Conservation (phyloP, 441 rosid genomes). For the Theobroma grandiflorum region DNA sequence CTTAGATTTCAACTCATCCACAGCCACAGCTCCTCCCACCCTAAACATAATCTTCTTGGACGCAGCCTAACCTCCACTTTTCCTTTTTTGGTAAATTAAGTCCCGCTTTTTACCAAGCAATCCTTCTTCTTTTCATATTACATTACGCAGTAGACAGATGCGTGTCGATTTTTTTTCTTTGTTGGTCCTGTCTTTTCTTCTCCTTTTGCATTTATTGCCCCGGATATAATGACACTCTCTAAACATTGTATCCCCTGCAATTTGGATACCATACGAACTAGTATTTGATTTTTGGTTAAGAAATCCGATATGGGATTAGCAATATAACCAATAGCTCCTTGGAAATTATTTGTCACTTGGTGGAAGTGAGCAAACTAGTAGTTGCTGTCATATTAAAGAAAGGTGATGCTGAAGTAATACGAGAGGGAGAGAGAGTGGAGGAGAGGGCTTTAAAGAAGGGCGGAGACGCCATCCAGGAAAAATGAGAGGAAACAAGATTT, state of each 20-base stretch:
- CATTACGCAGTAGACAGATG: no score
- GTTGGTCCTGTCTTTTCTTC: no score
- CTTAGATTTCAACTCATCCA: no score
- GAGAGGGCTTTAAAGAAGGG: neutral
- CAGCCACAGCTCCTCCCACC: neutral
- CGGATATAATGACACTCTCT: neutral
- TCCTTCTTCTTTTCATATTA: no score
- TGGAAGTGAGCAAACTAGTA: neutral
- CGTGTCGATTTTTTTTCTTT: no score
- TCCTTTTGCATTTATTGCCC: no score
- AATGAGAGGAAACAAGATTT: conserved; percentile 26
- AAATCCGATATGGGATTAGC: neutral
- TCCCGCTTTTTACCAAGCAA: no score
- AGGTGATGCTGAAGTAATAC: conserved; percentile 3
- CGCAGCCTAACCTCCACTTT: neutral
- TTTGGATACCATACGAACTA: neutral
- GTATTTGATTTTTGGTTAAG: neutral
- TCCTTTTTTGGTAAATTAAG: no score
- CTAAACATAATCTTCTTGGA: neutral
- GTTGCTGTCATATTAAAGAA: neutral
- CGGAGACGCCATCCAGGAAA: conserved; percentile 28
- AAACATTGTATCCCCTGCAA: neutral
- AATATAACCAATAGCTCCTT: neutral
- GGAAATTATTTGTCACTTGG: neutral
- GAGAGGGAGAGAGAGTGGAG: neutral